Base-by-base conservation (phyloP, 1,284 basidiomycete genomes). In the Lentinula novae-zelandiae region DNA sequence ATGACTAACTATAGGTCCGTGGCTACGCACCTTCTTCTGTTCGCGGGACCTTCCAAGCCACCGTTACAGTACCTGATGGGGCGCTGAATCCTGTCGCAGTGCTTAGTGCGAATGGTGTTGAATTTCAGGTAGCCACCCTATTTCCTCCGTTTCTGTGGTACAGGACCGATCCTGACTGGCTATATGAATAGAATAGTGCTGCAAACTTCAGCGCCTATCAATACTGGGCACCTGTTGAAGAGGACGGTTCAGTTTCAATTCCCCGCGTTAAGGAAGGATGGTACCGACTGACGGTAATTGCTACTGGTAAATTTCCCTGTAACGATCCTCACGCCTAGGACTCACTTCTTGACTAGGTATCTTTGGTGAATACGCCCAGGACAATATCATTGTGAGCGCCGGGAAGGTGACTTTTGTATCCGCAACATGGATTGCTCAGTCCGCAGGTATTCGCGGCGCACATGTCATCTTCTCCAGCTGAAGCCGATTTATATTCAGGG, bases 301-400 rank as follows among this genome's bases (percentile, higher is more conserved):
- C 68, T 12, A 63, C 58, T 15, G 70, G 70, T 69, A 39, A 65
- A 53, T 1, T 57, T 31, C 10, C 20, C 33, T 51, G 13, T 40
- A 17, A 33, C 50, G 9, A 31, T 5, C 9, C 10, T 13, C 13
- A 51, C 52, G 6, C 33, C 36, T 31, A 15, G 6, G 31, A 13
- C 7, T 50, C 49, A 15, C 39, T 22, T 44, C 39, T 4, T 51
- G 5, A 13, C 1, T 36, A 69, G 70, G 70, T 2, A 70, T 71
- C 4, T 72, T 72, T 54, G 70, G 70, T 0, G 69, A 72, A 57
- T 71, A 66, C 36, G 62, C 68, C 2, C 65, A 68, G 36, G 70
- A 72, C 49, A 58, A 68, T 51, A 52, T 72, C 50, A 62, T 65
- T 5, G 63, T 71, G 13, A 59, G 40, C 10, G 63, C 70, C 2